Conservation (phyloP, 306 rosid genomes). For the Elaeagnus macrophylla region DNA sequence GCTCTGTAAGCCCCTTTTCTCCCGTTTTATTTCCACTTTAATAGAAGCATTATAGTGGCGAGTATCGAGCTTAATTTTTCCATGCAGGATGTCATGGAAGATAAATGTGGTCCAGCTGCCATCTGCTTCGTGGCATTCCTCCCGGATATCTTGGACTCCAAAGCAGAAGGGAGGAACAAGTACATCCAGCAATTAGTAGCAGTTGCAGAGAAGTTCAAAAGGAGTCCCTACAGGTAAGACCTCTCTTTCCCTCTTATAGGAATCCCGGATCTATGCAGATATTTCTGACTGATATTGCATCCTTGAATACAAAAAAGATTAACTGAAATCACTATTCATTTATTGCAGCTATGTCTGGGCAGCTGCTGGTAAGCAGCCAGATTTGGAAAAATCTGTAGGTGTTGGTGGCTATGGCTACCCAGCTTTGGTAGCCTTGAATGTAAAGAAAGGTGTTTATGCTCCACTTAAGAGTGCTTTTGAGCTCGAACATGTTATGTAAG, state of each 20-base stretch:
- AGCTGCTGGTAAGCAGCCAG: slow-evolving; percentile 86
- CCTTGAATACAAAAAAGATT: neutral
- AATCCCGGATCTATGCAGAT: neutral
- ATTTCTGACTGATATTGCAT: neutral
- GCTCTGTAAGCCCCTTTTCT: slow-evolving; percentile 47
- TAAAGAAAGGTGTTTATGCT: slow-evolving; percentile 81
- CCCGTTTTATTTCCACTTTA: slow-evolving; percentile 5
- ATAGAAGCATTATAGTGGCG: neutral
- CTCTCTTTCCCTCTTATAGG: neutral
- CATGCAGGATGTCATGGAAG: slow-evolving; percentile 72
- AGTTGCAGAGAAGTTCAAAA: slow-evolving; percentile 88
- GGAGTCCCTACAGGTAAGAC: slow-evolving; percentile 78
- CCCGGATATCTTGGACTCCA: slow-evolving; percentile 93
- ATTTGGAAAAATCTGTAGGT: slow-evolving; percentile 80
- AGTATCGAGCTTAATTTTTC: slow-evolving; percentile 12
- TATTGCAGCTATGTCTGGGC: slow-evolving; percentile 40
- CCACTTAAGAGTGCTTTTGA: slow-evolving; percentile 97
- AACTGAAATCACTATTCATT: too few relatives aligned
- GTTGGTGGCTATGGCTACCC: slow-evolving; percentile 99
- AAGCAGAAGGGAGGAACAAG: slow-evolving; percentile 91
- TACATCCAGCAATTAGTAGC: slow-evolving; percentile 69
- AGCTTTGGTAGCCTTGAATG: slow-evolving; percentile 82
- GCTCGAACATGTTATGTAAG: slow-evolving; percentile 76
- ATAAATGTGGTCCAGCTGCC: slow-evolving; percentile 89
- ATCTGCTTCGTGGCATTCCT: slow-evolving; percentile 95